Base-by-base conservation (phyloP, 345 rosid genomes). In the Xanthoceras sorbifolium region DNA sequence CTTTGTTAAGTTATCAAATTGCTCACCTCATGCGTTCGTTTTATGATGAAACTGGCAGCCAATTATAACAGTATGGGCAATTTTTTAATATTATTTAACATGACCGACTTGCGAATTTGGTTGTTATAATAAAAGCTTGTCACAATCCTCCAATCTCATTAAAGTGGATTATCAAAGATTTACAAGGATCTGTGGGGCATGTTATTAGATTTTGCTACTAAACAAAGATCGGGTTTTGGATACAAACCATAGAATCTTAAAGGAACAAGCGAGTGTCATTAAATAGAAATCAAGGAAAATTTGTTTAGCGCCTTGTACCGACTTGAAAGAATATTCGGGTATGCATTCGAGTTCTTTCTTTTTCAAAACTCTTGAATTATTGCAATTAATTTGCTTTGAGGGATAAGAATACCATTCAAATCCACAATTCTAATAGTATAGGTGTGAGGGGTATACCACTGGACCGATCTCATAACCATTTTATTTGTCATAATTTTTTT, bases 101-200 rank as follows among this genome's bases (percentile, higher is more conserved):
- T 73, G 26, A 20, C 55, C 67, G 57, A 61, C 52, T 15, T n/a
- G n/a, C 22, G 60, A 22, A 54, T 36, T n/a, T n/a, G n/a, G n/a
- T n/a, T n/a, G n/a, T n/a, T n/a, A n/a, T n/a, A n/a, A n/a, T n/a
- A n/a, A 5, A 29, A 22, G n/a, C 32, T 71, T 57, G 20, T 40
- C 23, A 18, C 22, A 8, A 42, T 38, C 65, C 42, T 72, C 26
- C 57, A 40, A 3, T 40, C 38, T 29, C 31, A 34, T 18, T 3
- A n/a, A 22, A 38, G 14, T 55, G 52, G 34, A 38, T 34, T 6
- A 23, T 3, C 62, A n/a, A 20, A 61, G 68, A 63, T 73, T 62
- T 20, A 18, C 68, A 9, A 11, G 17, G 60, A 62, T 62, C 62
- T 62, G 60, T 73, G 60, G 76, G 76, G 15, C 57, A 62, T 28